Conservation (phyloP, 2,329 filamentous ascomycete species). For the Neopestalotiopsis clavispora region DNA sequence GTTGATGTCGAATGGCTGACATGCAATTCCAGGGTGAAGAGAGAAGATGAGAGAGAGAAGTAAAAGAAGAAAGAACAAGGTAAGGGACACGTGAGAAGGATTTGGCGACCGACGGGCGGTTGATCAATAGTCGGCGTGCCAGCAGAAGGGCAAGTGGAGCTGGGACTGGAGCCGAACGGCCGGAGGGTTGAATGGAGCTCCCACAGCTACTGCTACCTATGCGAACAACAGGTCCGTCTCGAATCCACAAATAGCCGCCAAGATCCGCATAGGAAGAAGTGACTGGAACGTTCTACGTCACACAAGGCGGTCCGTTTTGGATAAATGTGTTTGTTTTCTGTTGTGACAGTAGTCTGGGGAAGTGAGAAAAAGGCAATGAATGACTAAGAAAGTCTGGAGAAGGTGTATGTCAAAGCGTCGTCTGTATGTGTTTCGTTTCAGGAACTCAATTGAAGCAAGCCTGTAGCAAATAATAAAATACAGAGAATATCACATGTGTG, state of each 20-base stretch:
- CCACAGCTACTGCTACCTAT: neutral
- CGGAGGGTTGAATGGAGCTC: slow-evolving; percentile 1
- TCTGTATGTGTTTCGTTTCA: neutral
- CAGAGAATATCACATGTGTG: neutral
- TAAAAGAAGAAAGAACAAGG: neutral
- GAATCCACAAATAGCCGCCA: slow-evolving; percentile 12
- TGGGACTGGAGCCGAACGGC: neutral
- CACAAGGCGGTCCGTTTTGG: neutral
- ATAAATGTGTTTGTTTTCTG: neutral
- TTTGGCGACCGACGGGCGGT: neutral
- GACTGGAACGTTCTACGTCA: slow-evolving; percentile 13
- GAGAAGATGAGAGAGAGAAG: neutral
- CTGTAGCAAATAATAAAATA: neutral
- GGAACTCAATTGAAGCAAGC: too few relatives aligned
- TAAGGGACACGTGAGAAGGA: neutral
- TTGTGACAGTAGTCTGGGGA: neutral
- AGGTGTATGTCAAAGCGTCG: neutral
- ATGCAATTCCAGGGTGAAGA: neutral
- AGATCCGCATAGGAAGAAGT: slow-evolving; percentile 1
- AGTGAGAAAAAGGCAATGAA: neutral
- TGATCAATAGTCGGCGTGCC: neutral
- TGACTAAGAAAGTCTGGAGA: slow-evolving; percentile 5
- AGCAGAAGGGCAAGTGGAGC: neutral
- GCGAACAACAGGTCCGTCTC: neutral
- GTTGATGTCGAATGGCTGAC: neutral